Evolutionary conservation across 1,139 yeast species (phyloP), one percentile per base, ranked within the genome.

Genomic region (Debaryomyces coudertii): DNA sequence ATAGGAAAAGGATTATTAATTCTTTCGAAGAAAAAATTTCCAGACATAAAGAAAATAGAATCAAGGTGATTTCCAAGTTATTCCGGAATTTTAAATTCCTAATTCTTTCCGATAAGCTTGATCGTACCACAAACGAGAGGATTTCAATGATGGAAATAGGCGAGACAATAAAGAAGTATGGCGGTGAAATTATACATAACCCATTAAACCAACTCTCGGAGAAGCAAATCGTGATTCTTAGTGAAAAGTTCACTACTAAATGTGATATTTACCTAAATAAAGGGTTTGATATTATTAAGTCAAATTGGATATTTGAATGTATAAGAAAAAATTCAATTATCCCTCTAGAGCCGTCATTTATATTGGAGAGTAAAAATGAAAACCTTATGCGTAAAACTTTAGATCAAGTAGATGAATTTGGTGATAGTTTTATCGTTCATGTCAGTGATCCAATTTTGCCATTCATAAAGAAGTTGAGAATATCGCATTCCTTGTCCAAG

Each of bases 301-400:
- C 95, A 1, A 63, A 65, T 15, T 93, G 97, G 96, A 62, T 90
- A 6, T 68, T 81, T 39, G 90, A 87, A 52, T 82, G 95, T 55
- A 66, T 88, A 2, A 56, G 65, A 11, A 63, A 71, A 16, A 56
- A 65, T 0, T 51, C 57, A 2, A 45, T 83, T 2, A 63, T 89
- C 0, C 77, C 76, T 1, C 54, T 86, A 8, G 96, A 89, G 54
- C 86, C 89, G 0, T 57, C 63, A 7, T 82, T 87, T 56, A 66
- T 85, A 31, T 73, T 78, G 39, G 53, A 51, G 29, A 56, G 66
- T 35, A 46, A 40, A 5, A 51, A 49, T 38, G 46, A 59, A 12
- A 51, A 46, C 0, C 28, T 24, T 47, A 40, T 45, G 43, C 8
- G 22, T 28, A 2, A 60, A 69, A 6, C 18, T 31, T 22, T n/a